A percentile compares a stretch with the other conserved stretches of the same genome.
Conservation (phyloP, 2,329 filamentous ascomycete species). For the Capronia coronata region DNA sequence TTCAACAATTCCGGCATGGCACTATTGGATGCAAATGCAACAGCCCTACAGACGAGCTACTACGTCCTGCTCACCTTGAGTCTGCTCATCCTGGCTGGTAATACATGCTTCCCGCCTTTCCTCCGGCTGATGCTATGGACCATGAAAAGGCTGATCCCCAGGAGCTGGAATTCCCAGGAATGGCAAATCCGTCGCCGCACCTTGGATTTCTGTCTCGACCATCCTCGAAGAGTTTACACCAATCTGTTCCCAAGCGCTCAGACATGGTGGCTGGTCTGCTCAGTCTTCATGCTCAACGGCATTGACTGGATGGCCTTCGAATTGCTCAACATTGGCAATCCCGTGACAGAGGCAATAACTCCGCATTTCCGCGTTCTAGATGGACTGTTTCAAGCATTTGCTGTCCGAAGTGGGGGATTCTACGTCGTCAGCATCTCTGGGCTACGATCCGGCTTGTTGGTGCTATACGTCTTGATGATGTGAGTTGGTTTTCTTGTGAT, state of each 20-base stretch:
- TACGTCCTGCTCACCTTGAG: slow-evolving; percentile 33
- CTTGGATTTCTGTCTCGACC: slow-evolving; percentile 54
- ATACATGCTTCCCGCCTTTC: slow-evolving; percentile 48
- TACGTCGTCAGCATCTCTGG: slow-evolving; percentile 45
- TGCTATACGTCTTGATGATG: slow-evolving; percentile 98
- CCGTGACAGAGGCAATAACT: slow-evolving; percentile 40
- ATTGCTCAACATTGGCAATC: slow-evolving; percentile 45
- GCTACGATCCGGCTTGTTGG: slow-evolving; percentile 52
- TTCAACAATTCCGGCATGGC: slow-evolving; percentile 48
- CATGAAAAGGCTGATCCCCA: slow-evolving; percentile 44
- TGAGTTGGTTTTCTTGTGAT: slow-evolving; percentile 35
- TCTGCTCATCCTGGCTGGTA: slow-evolving; percentile 35
- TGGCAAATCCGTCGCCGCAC: slow-evolving; percentile 40
- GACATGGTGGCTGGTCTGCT: slow-evolving; percentile 52
- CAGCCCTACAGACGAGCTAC: slow-evolving; percentile 31
- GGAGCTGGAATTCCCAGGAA: slow-evolving; percentile 30
- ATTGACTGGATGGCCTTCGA: slow-evolving; percentile 45
- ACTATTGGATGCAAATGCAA: slow-evolving; percentile 46
- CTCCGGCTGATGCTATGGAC: slow-evolving; percentile 55
- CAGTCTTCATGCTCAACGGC: slow-evolving; percentile 48
- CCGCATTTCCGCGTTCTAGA: slow-evolving; percentile 47
- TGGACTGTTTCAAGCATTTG: slow-evolving; percentile 54
- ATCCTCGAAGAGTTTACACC: slow-evolving; percentile 58
- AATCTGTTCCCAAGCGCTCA: slow-evolving; percentile 57
- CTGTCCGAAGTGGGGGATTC: slow-evolving; percentile 45